Base-by-base conservation (phyloP, 2,329 filamentous ascomycete genomes). In the Penicillium decumbens region DNA sequence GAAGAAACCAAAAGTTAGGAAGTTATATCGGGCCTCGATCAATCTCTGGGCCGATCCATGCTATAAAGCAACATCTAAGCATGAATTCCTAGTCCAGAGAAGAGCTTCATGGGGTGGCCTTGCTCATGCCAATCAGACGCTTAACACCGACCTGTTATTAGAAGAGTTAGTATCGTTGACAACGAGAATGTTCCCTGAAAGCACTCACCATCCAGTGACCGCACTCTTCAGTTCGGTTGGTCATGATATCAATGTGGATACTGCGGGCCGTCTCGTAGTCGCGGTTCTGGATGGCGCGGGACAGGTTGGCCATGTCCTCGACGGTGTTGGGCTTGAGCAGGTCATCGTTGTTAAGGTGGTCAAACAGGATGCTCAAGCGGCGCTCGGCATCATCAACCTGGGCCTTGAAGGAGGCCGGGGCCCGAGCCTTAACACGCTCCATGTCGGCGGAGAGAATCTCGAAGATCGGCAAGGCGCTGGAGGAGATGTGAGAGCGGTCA, bases 331-430 rank as follows among this genome's bases (percentile, higher is more conserved):
- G 81, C 73, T 87, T 88, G 47, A 97, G 77, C 35, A 96, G 77
- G 64, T 97, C 91, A 65, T 91, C 87, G 59, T 97, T 97, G 78
- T 97, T 98, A 41, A 98, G 78, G 69, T 96, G 90, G 66, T 98
- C 92, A 68, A 96, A 97, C n/a, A 98, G 77, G 43, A 96, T 84
- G 62, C 88, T 88, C 51, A 98, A 79, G 25, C 93, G 84, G 74
- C 95, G 95, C 68, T 95, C 89, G 2, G 91, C 93, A 67, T 97
- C 93, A 62, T 89, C 88, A 18, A 98, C 90, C 68, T 97, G 91
- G 12, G 84, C 80, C 55, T 88, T 85, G 74, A 93, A 96, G 13
- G 85, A 84, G n/a, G 85, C 77, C 15, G 93, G 93, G 0, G 93
- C 93, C 59, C 89, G 87, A 28, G 84, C 75, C 51, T 91, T 91